phyloP scores from a whole-genome alignment of 2,329 filamentous ascomycete species.

The Colletotrichum tofieldiae region DNA sequence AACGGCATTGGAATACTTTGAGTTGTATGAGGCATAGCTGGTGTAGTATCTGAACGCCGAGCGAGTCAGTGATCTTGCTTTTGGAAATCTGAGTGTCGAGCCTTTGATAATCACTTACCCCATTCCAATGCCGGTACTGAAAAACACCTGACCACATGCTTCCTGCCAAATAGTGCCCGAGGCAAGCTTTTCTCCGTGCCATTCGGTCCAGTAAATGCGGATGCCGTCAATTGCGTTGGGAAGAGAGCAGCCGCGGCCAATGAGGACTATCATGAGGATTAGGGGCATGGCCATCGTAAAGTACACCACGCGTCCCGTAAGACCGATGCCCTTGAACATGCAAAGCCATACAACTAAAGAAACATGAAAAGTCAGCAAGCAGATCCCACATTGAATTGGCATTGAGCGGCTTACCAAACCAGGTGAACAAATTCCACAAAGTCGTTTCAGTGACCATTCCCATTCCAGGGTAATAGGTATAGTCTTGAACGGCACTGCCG shows the following conservation, averaged over 20 bases:
- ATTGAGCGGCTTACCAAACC: slow-evolving; percentile 54
- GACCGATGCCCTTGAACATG: slow-evolving; percentile 69
- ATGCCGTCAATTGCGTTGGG: slow-evolving; percentile 67
- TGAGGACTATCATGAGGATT: slow-evolving; percentile 66
- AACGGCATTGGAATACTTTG: slow-evolving; percentile 66
- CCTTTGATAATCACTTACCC: neutral
- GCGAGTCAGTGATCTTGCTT: slow-evolving; percentile 56
- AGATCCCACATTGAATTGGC: no score
- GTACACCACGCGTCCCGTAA: slow-evolving; percentile 70
- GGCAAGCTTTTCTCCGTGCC: slow-evolving; percentile 62
- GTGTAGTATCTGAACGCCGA: slow-evolving; percentile 68
- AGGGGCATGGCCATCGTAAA: slow-evolving; percentile 71
- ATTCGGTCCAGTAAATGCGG: slow-evolving; percentile 55
- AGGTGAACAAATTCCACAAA: slow-evolving; percentile 69
- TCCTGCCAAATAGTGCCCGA: slow-evolving; percentile 67
- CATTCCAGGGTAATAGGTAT: slow-evolving; percentile 59
- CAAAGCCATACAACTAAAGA: slow-evolving; percentile 65
- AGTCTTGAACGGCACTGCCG: slow-evolving; percentile 55
- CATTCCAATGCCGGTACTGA: slow-evolving; percentile 46
- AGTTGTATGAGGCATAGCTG: slow-evolving; percentile 69
- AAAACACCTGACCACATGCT: slow-evolving; percentile 64
- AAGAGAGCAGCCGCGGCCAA: slow-evolving; percentile 65
- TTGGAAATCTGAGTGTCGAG: neutral
- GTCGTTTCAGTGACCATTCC: slow-evolving; percentile 67
- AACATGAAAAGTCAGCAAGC: neutral